These are phyloP conservation scores for Psilocybe tampanensis DNA, from an alignment of 768 basidiomycete species.

Conservation along the genomic window DNA sequence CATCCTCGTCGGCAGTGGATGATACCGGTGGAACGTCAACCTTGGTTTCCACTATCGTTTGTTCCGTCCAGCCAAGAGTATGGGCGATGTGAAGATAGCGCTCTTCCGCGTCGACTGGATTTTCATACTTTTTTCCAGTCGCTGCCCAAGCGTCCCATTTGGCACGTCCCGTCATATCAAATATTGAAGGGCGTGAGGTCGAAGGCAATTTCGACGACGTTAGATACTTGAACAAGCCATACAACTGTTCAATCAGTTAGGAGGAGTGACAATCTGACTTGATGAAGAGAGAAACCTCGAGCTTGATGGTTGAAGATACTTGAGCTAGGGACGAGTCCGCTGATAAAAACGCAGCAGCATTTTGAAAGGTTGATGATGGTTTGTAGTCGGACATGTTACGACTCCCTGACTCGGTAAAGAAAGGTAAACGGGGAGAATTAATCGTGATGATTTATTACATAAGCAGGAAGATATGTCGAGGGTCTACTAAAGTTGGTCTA, in stretches of 20 bases:
- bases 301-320: conserved; percentile 64
- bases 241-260: conserved; percentile 59
- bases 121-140: conserved; percentile 49
- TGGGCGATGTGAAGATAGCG: conserved; percentile 72
- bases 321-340: conserved; percentile 51
- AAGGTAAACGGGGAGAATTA: conserved; percentile 7
- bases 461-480: conserved; percentile 13
- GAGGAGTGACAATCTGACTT: conserved; percentile 23
- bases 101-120: conserved; percentile 51
- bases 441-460: conserved; percentile 20
- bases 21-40: conserved; percentile 5
- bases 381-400: conserved; percentile 13
- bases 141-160: conserved; percentile 87
- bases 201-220: conserved; percentile 59
- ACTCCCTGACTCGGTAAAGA: conserved; percentile 1
- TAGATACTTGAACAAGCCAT: conserved; percentile 80
- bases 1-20: conserved; percentile 28
- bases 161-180: conserved; percentile 77
- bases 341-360: conserved; percentile 68
- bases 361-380: conserved; percentile 45
- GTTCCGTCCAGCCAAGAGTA: conserved; percentile 67
- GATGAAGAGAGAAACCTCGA: conserved; percentile 63
- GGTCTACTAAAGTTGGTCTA: conserved; percentile 3
- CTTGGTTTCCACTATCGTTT: conserved; percentile 10
- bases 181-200: conserved; percentile 67